Evolutionary conservation across 768 basidiomycete species (phyloP).

Genomic region (Mycena sanguinolenta): DNA sequence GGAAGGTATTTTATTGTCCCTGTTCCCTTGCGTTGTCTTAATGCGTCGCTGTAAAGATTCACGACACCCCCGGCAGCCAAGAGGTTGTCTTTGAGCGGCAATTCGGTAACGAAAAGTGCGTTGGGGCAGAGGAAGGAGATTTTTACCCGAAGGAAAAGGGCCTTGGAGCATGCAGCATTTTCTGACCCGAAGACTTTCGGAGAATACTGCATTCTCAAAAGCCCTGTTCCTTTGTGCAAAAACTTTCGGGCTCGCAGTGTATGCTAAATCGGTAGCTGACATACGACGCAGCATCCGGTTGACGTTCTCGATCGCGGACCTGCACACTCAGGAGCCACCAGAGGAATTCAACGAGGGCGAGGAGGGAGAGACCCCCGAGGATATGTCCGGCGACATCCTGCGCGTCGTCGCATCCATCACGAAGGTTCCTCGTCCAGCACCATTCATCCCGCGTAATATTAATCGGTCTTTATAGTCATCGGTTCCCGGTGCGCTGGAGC

Average conservation of each 20-base stretch:
- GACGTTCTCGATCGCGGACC: constrained; percentile 94
- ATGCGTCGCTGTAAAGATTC: constrained; percentile 62
- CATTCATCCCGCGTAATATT: background rate
- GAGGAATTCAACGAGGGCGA: constrained; percentile 53
- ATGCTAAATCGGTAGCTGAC: background rate
- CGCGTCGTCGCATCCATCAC: constrained; percentile 87
- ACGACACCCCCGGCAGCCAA: constrained; percentile 79
- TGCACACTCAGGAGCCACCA: constrained; percentile 64
- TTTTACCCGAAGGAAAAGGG: no score
- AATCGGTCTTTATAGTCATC: constrained; percentile 53
- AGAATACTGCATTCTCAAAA: no score
- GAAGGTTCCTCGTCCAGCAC: constrained; percentile 65
- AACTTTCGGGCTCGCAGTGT: constrained; percentile 1
- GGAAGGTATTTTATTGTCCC: constrained; percentile 66
- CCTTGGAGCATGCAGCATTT: no score
- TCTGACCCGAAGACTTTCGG: no score
- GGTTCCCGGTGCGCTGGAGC: constrained; percentile 75
- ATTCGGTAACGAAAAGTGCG: constrained; percentile 92
- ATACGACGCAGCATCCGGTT: constrained; percentile 76
- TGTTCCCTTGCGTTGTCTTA: constrained; percentile 4
- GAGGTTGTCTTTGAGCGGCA: constrained; percentile 86
- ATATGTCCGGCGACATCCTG: constrained; percentile 62
- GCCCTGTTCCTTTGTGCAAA: no score
- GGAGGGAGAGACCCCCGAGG: constrained; percentile 45
- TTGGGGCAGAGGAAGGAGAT: no score